Base-by-base conservation (phyloP, 495 filamentous ascomycete species). In the Hyaloscypha variabilis region DNA sequence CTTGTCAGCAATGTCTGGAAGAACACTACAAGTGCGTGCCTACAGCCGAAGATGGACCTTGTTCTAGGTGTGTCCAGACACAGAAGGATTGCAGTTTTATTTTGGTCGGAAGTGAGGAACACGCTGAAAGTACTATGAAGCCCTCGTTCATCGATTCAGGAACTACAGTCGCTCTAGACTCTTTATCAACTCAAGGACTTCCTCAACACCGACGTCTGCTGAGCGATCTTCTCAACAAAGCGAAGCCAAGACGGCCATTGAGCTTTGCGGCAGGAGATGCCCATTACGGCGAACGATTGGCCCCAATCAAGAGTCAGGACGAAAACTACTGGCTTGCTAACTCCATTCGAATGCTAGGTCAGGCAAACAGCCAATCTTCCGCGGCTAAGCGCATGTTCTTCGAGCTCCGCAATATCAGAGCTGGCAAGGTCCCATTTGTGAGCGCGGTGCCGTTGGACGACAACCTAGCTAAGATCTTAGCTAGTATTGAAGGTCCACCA, bases 321-420 rank as follows among this genome's bases (percentile, higher is more conserved):
- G 26, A 58, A n/a, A 21, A 34, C 31, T 58, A 58, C 26, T 30
- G 54, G 54, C 25, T 58, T 6, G 26, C 31, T 13, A 26, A 58
- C n/a, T 58, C 29, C 3, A 6, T 5, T 2, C 31, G 34, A 30
- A 34, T 58, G 8, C 8, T 58, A 3, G 36, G 14, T 17, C n/a
- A 42, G 30, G 58, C 58, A 21, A 31, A 39, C 21, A 26, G 30
- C n/a, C 23, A 34, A 10, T 6, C 58, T 21, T 60, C 58, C 0
- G 58, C 58, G 23, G 58, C 58, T 17, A 60, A 53, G 54, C 30
- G 69, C 49, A 60, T 65, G 26, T 65, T 71, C 46, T 60, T 65
- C 6, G 64, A 71, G 25, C 61, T 71, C 14, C 49, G 69, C 29
- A 63, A 60, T 54, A 71, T 67, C 19, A 25, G 62, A 5, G n/a